These are phyloP conservation scores for Cylindricascospora bacillispora DNA, from an alignment of 1,139 yeast species.

Conservation along the genomic window DNA sequence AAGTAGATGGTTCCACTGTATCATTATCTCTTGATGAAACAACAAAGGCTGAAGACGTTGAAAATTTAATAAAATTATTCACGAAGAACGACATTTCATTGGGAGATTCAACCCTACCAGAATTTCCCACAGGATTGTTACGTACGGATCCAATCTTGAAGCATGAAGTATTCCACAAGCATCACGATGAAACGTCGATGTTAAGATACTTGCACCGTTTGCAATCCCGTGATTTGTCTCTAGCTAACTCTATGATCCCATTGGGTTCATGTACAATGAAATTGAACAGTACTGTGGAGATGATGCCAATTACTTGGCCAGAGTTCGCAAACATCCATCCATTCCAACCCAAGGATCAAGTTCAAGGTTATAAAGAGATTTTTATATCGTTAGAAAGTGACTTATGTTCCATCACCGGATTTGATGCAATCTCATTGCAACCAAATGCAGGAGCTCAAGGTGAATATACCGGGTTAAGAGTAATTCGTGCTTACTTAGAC, in stretches of 20 bases:
- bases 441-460: slow-evolving; percentile 99
- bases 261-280: slow-evolving; percentile 98
- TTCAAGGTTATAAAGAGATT: slow-evolving; percentile 67
- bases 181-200: slow-evolving; percentile 92
- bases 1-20: slow-evolving; percentile 47
- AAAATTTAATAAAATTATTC: slow-evolving; percentile 45
- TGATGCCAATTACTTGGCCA: slow-evolving; percentile 91
- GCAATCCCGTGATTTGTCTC: slow-evolving; percentile 80
- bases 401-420: slow-evolving; percentile 89
- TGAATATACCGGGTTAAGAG: slow-evolving; percentile 87
- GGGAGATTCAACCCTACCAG: slow-evolving; percentile 16
- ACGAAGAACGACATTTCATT: slow-evolving; percentile 24
- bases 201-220: slow-evolving; percentile 76
- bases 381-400: slow-evolving; percentile 70
- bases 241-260: slow-evolving; percentile 95
- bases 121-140: slow-evolving; percentile 39
- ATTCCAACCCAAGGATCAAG: slow-evolving; percentile 81
- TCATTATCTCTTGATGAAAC: slow-evolving; percentile 84
- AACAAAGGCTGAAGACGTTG: slow-evolving; percentile 50
- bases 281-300: slow-evolving; percentile 85
- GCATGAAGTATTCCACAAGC: slow-evolving; percentile 69
- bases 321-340: slow-evolving; percentile 85
- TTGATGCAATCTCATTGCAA: slow-evolving; percentile 81
- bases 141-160: slow-evolving; percentile 56
- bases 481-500: slow-evolving; percentile 67